These are phyloP conservation scores for Taxawa tesnikishii DNA, from an alignment of 2,329 filamentous ascomycete genomes.

Conservation along the genomic window DNA sequence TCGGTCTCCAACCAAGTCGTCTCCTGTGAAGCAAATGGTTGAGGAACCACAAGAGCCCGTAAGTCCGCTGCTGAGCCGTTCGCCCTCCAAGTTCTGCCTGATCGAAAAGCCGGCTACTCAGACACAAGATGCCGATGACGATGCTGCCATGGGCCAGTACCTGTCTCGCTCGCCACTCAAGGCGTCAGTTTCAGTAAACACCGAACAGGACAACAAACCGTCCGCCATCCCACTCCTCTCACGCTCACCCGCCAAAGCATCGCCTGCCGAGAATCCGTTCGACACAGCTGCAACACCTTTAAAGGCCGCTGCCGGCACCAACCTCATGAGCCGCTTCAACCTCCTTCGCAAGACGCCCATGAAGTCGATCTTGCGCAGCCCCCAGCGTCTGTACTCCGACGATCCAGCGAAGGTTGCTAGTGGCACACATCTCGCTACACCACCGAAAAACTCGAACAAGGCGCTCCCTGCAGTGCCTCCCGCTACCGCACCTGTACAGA, in stretches of 20 bases:
- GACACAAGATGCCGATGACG: background rate
- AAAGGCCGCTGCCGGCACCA: slow-evolving; percentile 18
- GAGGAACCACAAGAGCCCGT: slow-evolving; percentile 2
- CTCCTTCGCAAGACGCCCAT: slow-evolving; percentile 41
- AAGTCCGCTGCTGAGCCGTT: slow-evolving; percentile 16
- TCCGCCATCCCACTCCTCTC: slow-evolving; percentile 6
- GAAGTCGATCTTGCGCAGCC: slow-evolving; percentile 51
- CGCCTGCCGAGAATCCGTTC: slow-evolving; percentile 7
- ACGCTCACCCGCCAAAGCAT: slow-evolving; percentile 8
- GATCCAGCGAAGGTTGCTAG: slow-evolving; percentile 47
- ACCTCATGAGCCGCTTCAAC: slow-evolving; percentile 28
- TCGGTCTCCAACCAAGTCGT: slow-evolving; percentile 13
- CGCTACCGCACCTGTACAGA: background rate
- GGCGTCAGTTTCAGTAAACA: slow-evolving; percentile 1
- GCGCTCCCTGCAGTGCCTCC: slow-evolving; percentile 44
- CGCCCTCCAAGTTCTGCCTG: slow-evolving; percentile 9
- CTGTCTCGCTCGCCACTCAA: slow-evolving; percentile 21
- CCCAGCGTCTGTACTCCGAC: slow-evolving; percentile 46
- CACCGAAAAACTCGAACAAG: slow-evolving; percentile 16
- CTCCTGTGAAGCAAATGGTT: background rate
- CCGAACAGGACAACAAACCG: background rate
- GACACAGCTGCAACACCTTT: slow-evolving; percentile 13
- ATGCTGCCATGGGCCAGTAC: slow-evolving; percentile 13
- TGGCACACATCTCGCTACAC: slow-evolving; percentile 42
- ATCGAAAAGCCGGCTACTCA: background rate